A percentile compares a stretch with the other conserved stretches of the same genome.
These are phyloP conservation scores for Cladosporium sp. DNA, from an alignment of 2,329 filamentous ascomycete genomes.

Conservation along the genomic window DNA sequence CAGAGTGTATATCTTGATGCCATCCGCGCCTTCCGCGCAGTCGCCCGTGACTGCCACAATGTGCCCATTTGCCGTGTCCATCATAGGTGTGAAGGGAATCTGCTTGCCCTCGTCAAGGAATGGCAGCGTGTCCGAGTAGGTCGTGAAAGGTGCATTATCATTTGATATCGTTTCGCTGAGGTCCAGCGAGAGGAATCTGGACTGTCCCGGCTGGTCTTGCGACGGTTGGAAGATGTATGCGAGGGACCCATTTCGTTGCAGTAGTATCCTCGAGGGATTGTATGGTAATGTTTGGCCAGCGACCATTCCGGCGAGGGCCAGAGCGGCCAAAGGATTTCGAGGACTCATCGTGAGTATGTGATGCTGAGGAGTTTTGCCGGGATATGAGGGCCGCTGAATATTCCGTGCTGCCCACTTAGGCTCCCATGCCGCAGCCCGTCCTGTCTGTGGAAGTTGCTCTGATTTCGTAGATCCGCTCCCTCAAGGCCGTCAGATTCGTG, in stretches of 20 bases:
- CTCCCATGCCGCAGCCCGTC: not conserved
- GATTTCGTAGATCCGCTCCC: not conserved
- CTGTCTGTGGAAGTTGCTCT: not conserved
- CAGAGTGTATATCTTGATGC: constrained; percentile 63
- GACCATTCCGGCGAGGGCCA: constrained; percentile 1
- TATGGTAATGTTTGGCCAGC: constrained; percentile 55
- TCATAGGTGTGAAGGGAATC: constrained; percentile 60
- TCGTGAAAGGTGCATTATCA: constrained; percentile 43
- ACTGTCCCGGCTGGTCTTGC: constrained; percentile 38
- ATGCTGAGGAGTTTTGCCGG: not conserved
- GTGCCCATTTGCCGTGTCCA: constrained; percentile 57
- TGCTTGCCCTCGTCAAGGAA: constrained; percentile 51
- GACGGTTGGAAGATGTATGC: constrained; percentile 66
- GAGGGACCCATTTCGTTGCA: constrained; percentile 45
- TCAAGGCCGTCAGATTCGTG: constrained; percentile 2
- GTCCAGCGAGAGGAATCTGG: constrained; percentile 59
- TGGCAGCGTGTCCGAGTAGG: constrained; percentile 52
- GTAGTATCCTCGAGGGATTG: constrained; percentile 67
- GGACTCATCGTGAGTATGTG: not conserved
- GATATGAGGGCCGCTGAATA: not conserved
- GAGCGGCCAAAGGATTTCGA: constrained; percentile 4
- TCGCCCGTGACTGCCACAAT: constrained; percentile 69
- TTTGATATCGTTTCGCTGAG: constrained; percentile 50
- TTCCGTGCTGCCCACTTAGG: not conserved
- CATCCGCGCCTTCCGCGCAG: constrained; percentile 52